These are phyloP conservation scores for Pinus tabuliformis DNA, from an alignment of 75 land plant species.

Conservation along the genomic window DNA sequence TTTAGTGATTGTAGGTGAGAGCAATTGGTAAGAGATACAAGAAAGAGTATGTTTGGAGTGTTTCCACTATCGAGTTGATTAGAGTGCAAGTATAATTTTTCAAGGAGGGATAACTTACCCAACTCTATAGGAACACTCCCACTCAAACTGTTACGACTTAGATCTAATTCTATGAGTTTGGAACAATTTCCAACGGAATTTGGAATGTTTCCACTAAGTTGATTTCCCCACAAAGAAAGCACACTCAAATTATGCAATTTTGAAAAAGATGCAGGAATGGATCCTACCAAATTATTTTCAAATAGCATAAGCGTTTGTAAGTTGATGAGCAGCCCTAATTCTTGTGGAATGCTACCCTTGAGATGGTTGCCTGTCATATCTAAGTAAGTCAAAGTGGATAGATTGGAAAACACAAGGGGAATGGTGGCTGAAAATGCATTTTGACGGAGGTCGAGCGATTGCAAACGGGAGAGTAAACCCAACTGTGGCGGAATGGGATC, in stretches of 20 bases:
- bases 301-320: neutral
- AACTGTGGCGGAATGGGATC: constrained; percentile 25
- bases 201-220: constrained; percentile 12
- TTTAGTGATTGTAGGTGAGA: neutral
- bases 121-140: constrained; percentile 28
- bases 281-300: too few relatives aligned
- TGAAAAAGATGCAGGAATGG: too few relatives aligned
- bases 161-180: neutral
- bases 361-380: constrained; percentile 26
- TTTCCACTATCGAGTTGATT: neutral
- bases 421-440: too few relatives aligned
- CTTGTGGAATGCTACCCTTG: constrained; percentile 25
- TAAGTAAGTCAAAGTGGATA: constrained; percentile 16
- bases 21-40: neutral
- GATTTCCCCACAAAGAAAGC: constrained; percentile 4
- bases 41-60: neutral
- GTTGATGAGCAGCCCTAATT: constrained; percentile 8
- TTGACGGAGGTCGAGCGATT: neutral
- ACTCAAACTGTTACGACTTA: constrained; percentile 11
- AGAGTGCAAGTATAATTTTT: neutral
- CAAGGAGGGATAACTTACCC: constrained; percentile 12
- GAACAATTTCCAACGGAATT: constrained; percentile 15
- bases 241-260: too few relatives aligned
- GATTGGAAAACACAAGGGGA: constrained; percentile 7
- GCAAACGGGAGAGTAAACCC: constrained; percentile 5